Evolutionary conservation across 352 stramenopile species (phyloP).

Genomic region (Phytophthora litchii): DNA sequence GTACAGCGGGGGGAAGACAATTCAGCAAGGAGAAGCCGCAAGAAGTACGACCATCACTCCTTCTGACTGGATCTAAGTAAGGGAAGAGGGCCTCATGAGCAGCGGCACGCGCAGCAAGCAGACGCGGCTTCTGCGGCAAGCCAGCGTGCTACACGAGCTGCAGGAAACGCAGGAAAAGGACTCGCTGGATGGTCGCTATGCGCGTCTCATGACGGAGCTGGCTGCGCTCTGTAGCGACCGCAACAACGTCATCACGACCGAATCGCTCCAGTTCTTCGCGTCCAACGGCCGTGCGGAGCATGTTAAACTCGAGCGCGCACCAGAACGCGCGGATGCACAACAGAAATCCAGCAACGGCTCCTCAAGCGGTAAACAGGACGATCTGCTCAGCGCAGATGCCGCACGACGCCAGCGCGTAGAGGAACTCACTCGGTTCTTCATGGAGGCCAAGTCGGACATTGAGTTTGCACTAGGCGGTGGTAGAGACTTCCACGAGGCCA

Average conservation of each 20-base stretch:
- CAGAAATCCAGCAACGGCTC: conserved; percentile 36
- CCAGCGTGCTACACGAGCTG: conserved; percentile 80
- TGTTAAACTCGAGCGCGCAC: conserved; percentile 76
- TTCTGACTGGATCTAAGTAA: conserved; percentile 12
- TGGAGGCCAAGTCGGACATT: conserved; percentile 91
- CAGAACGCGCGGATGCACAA: conserved; percentile 39
- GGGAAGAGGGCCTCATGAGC: conserved; percentile 10
- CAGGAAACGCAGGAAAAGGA: conserved; percentile 82
- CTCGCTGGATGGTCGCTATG: conserved; percentile 70
- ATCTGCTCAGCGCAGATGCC: conserved; percentile 76
- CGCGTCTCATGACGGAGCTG: conserved; percentile 78
- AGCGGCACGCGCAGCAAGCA: conserved; percentile 38
- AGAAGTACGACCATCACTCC: conserved; percentile 36
- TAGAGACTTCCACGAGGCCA: conserved; percentile 68
- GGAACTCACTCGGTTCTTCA: conserved; percentile 89
- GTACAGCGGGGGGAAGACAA: conserved; percentile 16
- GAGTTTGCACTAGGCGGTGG: conserved; percentile 83
- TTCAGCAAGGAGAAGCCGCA: conserved; percentile 13
- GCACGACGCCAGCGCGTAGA: conserved; percentile 82
- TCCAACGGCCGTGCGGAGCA: conserved; percentile 59
- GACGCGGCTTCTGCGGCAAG: conserved; percentile 56
- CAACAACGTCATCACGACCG: conserved; percentile 71
- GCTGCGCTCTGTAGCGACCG: conserved; percentile 75
- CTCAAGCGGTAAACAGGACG: conserved; percentile 53
- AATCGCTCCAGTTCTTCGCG: conserved; percentile 79